Evolutionary conservation across 371 early-diverging fungal genomes (phyloP), one percentile per base, ranked within the genome.

Genomic region (Mucor mucedo): DNA sequence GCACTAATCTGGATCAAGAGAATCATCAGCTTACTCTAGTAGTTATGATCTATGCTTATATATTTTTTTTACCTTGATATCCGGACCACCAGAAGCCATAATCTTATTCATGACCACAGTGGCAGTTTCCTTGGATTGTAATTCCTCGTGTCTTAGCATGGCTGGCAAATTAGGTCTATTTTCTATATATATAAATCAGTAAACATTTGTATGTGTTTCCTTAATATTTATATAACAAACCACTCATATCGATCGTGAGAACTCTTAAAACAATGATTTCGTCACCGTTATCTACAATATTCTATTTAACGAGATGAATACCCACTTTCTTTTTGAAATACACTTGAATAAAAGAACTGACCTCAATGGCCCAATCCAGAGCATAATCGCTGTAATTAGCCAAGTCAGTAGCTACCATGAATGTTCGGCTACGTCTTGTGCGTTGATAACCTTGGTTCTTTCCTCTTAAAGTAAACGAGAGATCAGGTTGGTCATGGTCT

Each of bases 361-460:
- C 82, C 28, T 87, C 82, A 67, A 75, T 80, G 39, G 79, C 76
- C 84, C 84, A 87, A 42, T 77, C 76, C 5, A 87, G 62, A 47
- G 87, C 87, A 71, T 87, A 83, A 30, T 85, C 87, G 30, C 83
- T 83, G 48, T 87, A 85, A 58, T 80, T 82, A 35, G 81, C 84
- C 41, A 83, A 67, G 66, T 87, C 87, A 29, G 82, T 87, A 9
- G 85, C 87, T 3, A 87, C 84, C 67, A 87, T 69, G 45, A 87
- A 87, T 1, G 82, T 81, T 58, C 87, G 69, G 50, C 78, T 76
- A 6, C 77, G 69, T 57, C 82, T 72, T 33, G 76, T 77, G 9
- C 83, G 73, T 42, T 77, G 77, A 65, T 80, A 85, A 6, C 75
- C 76, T 38, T 81, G 80, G 3, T 80, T 82, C 60, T 84, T 87